Base-by-base conservation (phyloP, 2,329 filamentous ascomycete species). In the Triangularia setosa region DNA sequence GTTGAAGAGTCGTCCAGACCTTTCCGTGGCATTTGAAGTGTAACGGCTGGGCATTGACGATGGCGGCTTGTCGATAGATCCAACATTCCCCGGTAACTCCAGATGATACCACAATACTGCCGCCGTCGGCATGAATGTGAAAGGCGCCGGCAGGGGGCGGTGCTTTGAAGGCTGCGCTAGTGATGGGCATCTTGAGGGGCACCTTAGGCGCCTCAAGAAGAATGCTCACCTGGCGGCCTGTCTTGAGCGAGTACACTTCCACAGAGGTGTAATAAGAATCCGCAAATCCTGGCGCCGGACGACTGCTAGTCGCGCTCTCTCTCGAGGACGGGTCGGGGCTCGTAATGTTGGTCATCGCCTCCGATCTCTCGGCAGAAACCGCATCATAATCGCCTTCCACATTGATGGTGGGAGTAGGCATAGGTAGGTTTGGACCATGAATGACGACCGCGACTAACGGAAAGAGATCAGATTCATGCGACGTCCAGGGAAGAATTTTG, bases 21-120 rank as follows among this genome's bases (percentile, higher is more conserved):
- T 99, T 99, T 21, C 90, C 93, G 62, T 95, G 81, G 71, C 93
- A 97, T 40, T 77, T 80, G 74, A 84, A 89, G 16, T 76, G 73
- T 54, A 79, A 69, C 23, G 78, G 77, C 1, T 75, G 73, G 23
- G 83, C 83, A 56, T 78, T 76, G 1, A 76, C 72, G 62, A 77
- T 73, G 9, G 77, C 70, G 8, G 80, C 74, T 67, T 87, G 84
- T 8, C 82, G 79, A 70, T 84, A 98, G 7, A 97, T 80, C 83
- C 90, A 97, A 55, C 94, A 88, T 77, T 98, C 94, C 12, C 94
- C 94, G 58, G 92, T 97, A 23, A 83, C 79, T 2, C 92, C 93
- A 58, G 93, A 97, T 62, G 90, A 87, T 30, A 97, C 80, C 2
- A 89, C 83, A 40, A 97, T 73, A 70, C 85, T 91, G 30, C 87